phyloP scores from a whole-genome alignment of 495 filamentous ascomycete genomes.

The Trichoderma parareesei region DNA sequence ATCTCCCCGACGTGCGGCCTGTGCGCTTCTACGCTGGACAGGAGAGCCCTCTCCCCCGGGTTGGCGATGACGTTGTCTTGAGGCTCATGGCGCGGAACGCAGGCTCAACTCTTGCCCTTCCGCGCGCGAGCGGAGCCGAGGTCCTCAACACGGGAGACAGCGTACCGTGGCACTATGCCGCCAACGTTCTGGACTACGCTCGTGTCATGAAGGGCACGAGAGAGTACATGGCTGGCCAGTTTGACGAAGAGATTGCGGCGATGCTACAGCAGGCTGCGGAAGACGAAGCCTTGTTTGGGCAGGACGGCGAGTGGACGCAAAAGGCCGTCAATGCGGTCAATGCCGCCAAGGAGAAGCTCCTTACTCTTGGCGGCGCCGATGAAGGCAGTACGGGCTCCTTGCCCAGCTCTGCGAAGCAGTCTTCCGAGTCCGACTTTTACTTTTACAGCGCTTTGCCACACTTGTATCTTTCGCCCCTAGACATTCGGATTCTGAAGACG shows the following conservation, averaged over 20 bases:
- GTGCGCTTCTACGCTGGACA: conserved; percentile 90
- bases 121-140: conserved; percentile 68
- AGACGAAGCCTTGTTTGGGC: conserved; percentile 88
- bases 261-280: conserved; percentile 69
- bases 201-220: conserved; percentile 91
- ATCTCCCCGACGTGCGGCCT: conserved; percentile 77
- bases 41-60: conserved; percentile 66
- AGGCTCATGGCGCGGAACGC: conserved; percentile 71
- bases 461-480: conserved; percentile 86
- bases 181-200: conserved; percentile 90
- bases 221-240: conserved; percentile 77
- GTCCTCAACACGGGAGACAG: conserved; percentile 57
- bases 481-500: conserved; percentile 89
- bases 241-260: conserved; percentile 65
- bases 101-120: conserved; percentile 77
- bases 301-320: conserved; percentile 84
- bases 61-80: conserved; percentile 83
- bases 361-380: conserved; percentile 24
- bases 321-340: conserved; percentile 67
- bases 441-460: conserved; percentile 90
- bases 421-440: conserved; percentile 50
- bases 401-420: conserved; percentile 9
- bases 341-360: conserved; percentile 62
- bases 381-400: conserved; percentile 3
- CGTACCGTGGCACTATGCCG: conserved; percentile 89